Conservation (phyloP, 2,329 filamentous ascomycete species). For the Teratosphaeria pseudoeucalypti region DNA sequence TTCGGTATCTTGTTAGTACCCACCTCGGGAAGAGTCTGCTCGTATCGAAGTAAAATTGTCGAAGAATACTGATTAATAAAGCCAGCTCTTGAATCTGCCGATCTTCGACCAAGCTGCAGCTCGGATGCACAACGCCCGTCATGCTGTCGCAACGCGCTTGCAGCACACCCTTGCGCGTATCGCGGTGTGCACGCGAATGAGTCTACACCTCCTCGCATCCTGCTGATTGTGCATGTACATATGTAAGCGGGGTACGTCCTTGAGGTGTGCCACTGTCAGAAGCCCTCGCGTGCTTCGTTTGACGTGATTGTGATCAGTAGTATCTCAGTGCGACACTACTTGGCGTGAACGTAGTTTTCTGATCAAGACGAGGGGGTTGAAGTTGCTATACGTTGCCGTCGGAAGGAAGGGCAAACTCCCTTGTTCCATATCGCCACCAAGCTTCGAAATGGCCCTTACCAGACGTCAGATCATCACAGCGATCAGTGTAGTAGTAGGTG, state of each 20-base stretch:
- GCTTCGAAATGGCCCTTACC: conserved; percentile 4
- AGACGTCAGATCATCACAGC: conserved; percentile 5
- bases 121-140: neutral
- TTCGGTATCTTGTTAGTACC: too few relatives aligned
- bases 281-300: neutral
- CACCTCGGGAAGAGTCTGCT: neutral
- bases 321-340: neutral
- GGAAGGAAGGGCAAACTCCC: neutral
- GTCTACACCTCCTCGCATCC: neutral
- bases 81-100: neutral
- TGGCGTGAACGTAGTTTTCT: neutral
- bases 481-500: conserved; percentile 8
- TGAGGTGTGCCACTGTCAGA: neutral
- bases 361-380: neutral
- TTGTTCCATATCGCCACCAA: neutral
- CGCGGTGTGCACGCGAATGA: neutral
- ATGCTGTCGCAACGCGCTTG: neutral
- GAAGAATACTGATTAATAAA: neutral
- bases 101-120: neutral
- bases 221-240: neutral
- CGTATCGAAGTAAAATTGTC: neutral
- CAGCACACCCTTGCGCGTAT: neutral
- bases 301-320: neutral
- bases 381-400: neutral
- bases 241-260: neutral